Base-by-base conservation (phyloP, 2,329 filamentous ascomycete genomes). In the Exophiala lecanii-corni region DNA sequence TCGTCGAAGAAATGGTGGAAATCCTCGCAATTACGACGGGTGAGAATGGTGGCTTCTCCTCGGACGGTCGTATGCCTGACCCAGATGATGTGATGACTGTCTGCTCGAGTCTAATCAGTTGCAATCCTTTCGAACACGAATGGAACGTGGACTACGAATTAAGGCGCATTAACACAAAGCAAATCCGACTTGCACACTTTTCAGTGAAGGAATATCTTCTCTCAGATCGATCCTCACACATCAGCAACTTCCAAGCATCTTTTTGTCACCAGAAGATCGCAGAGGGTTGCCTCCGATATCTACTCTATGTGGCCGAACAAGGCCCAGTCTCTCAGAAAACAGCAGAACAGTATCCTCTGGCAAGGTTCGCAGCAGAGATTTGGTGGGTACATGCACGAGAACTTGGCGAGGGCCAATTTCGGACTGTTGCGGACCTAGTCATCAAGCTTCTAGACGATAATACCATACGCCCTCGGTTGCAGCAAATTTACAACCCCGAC, bases 171-270 rank as follows among this genome's bases (percentile, higher is more conserved):
- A 37, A 35, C 18, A 25, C 31, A 9, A 41, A 41, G 25, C 32
- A 44, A n/a, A 33, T 55, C 43, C 48, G 42, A 34, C 30, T 58
- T 12, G 49, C 56, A 9, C 56, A 57, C 39, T 53, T 48, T 38
- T 58, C 56, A 20, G 56, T 57, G 16, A 47, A 56, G 26, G 45
- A 58, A 43, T 57, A 57, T 44, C 45, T 58, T 19, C 35, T 33
- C 16, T 47, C 47, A 5, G 26, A 48, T 9, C 30, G 38, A 9
- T 39, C 39, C 35, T 12, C 3, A 5, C 31, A 31, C 18, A 19
- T 16, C n/a, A 4, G 6, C 9, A 21, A 23, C 9, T 45, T 45
- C 23, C 18, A 16, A 16, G 17, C 36, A 18, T n/a, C 37, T 9
- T 13, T 32, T 20, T 49, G 38, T 33, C 42, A 49, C 28, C 6